Base-by-base conservation (phyloP, 257 asterid genomes). In the Rhazya stricta region DNA sequence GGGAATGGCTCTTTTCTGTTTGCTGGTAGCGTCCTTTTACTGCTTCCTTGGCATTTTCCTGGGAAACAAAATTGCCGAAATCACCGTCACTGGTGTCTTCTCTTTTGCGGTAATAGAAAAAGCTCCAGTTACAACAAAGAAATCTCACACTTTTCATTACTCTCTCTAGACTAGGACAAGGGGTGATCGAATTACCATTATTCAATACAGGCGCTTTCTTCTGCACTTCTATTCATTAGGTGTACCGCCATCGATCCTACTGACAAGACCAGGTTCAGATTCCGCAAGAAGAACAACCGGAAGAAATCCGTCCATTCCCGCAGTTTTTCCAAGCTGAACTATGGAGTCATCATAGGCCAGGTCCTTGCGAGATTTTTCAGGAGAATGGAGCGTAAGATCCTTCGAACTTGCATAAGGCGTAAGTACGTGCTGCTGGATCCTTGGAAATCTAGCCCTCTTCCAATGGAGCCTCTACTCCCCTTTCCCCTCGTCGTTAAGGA, bases 1-100 rank as follows among this genome's bases (percentile, higher is more conserved):
- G 86, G 99, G 98, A 74, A 84, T 87, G 34, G 74, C 90, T 30
- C 83, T 92, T 32, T 94, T 89, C 89, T 76, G 88, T 81, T 85
- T 87, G 85, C 86, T 94, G 19, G 93, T 85, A 12, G 89, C 87
- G 2, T 82, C 89, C 19, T 94, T 89, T 68, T 92, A 94, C 73
- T 88, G 96, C 87, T 92, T 94, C 76, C 83, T 92, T 1, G 98
- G 99, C 30, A 84, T 92, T 73, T 91, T 94, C 78, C 88, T 94
- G 13, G 96, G 98, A 73, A 71, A 86, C 78, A 80, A 86, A 75
- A 60, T 77, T 39, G 94, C 93, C 3, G 92, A 87, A 83, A 91
- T 92, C 80, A 76, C 87, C 16, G 77, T 94, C 86, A 86, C 83
- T 74, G 42, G 83, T 36, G 48, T 84, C 74, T 92, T 89, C 85